Conservation (phyloP, 306 rosid species). For the Cucurbita argyrosperma region DNA sequence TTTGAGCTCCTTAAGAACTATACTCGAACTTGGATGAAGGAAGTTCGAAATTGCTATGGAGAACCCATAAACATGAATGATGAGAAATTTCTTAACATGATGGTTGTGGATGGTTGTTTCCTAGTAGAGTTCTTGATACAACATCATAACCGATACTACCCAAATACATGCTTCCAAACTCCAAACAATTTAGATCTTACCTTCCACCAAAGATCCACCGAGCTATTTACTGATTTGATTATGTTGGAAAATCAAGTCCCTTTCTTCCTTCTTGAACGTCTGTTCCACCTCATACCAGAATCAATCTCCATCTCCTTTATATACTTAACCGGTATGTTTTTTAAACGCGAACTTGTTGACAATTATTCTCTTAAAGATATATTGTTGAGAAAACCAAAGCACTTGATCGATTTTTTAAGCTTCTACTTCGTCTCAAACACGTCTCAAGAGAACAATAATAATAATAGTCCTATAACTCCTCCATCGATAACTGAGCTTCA, state of each 20-base stretch:
- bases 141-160: too few species aligned
- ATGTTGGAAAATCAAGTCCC: slow-evolving; percentile 61
- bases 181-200: neutral
- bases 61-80: slow-evolving; percentile 16
- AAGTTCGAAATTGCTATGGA: slow-evolving; percentile 44
- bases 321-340: too few species aligned
- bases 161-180: neutral
- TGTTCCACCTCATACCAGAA: neutral
- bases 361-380: too few species aligned
- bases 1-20: neutral
- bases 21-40: neutral
- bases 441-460: too few species aligned
- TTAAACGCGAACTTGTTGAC: too few species aligned
- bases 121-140: slow-evolving; percentile 16
- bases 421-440: too few species aligned
- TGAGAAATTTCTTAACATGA: slow-evolving; percentile 31
- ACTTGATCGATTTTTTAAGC: neutral
- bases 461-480: neutral
- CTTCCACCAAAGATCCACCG: neutral
- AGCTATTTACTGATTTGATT: neutral
- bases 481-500: neutral
- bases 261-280: slow-evolving; percentile 24
- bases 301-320: neutral
- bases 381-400: neutral
- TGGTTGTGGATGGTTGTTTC: slow-evolving; percentile 66